These are phyloP conservation scores for Psidium guajava DNA, from an alignment of 345 rosid species.

Conservation along the genomic window DNA sequence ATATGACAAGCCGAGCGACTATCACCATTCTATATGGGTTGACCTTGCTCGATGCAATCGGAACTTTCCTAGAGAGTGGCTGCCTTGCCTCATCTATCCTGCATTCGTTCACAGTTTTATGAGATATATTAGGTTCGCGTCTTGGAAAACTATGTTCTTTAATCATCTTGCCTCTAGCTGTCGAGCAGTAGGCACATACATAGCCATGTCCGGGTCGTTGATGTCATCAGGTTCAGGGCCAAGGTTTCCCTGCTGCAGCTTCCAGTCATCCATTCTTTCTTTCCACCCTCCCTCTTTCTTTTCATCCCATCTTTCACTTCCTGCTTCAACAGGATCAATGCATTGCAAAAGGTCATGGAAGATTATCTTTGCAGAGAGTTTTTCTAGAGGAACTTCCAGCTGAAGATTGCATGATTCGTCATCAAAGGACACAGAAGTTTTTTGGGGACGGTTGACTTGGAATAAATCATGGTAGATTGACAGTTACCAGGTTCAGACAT, in stretches of 20 bases:
- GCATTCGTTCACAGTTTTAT: constrained; percentile 5
- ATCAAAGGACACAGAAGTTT: background rate
- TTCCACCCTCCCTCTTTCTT: constrained; percentile 86
- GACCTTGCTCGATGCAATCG: constrained; percentile 88
- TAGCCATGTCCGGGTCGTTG: constrained; percentile 57
- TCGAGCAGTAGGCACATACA: constrained; percentile 18
- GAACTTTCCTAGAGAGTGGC: constrained; percentile 90
- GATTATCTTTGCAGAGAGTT: background rate
- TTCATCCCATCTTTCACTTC: constrained; percentile 77
- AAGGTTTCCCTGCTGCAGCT: constrained; percentile 72
- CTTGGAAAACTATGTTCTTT: background rate
- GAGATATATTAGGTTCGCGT: background rate
- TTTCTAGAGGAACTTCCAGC: background rate
- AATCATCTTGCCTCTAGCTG: background rate
- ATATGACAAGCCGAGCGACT: constrained; percentile 73
- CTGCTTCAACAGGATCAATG: constrained; percentile 12
- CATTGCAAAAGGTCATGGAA: background rate
- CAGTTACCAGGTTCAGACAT: constrained; percentile 61
- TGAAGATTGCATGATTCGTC: background rate
- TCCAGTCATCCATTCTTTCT: constrained; percentile 93
- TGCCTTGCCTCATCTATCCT: constrained; percentile 89
- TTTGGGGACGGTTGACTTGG: background rate
- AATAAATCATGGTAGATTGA: background rate
- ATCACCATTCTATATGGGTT: constrained; percentile 93
- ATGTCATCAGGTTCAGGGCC: constrained; percentile 66